Conservation (phyloP, 2,329 filamentous ascomycete species). For the Epichloe sibirici region DNA sequence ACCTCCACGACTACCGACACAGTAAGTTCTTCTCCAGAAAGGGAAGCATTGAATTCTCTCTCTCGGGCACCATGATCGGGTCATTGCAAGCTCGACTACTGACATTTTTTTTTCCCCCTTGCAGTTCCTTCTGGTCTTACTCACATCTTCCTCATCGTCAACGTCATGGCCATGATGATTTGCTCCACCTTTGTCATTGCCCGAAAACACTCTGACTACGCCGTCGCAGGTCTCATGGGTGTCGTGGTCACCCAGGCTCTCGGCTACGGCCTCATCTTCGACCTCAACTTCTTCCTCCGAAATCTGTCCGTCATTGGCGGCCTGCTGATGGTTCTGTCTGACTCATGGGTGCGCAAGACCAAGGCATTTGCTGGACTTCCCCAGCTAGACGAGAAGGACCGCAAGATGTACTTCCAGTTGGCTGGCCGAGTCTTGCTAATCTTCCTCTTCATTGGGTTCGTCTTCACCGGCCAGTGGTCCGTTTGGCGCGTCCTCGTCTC, state of each 20-base stretch:
- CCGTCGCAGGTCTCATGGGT: slow-evolving; percentile 76
- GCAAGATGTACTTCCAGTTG: slow-evolving; percentile 99
- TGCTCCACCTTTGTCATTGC: slow-evolving; percentile 82
- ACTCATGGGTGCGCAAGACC: slow-evolving; percentile 95
- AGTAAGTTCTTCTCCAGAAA: slow-evolving; percentile 48
- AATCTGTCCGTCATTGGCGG: slow-evolving; percentile 96
- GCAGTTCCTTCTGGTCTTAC: slow-evolving; percentile 78
- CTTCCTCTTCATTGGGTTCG: slow-evolving; percentile 94
- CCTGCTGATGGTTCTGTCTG: slow-evolving; percentile 92
- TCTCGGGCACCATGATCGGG: not conserved
- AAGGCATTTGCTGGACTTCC: slow-evolving; percentile 93
- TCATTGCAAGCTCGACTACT: not conserved
- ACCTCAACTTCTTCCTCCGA: slow-evolving; percentile 99
- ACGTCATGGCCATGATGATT: slow-evolving; percentile 75
- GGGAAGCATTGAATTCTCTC: not conserved
- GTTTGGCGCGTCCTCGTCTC: slow-evolving; percentile 79
- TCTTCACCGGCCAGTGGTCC: slow-evolving; percentile 90
- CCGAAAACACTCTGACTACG: slow-evolving; percentile 87
- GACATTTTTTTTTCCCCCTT: not conserved
- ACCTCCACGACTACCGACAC: slow-evolving; percentile 82
- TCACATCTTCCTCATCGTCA: slow-evolving; percentile 82
- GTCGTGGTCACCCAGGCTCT: slow-evolving; percentile 91
- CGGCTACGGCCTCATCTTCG: slow-evolving; percentile 95
- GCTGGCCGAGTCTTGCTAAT: slow-evolving; percentile 91
- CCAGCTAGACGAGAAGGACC: slow-evolving; percentile 94